These are phyloP conservation scores for Nicotiana obtusifolia DNA, from an alignment of 257 asterid genomes.

Conservation along the genomic window DNA sequence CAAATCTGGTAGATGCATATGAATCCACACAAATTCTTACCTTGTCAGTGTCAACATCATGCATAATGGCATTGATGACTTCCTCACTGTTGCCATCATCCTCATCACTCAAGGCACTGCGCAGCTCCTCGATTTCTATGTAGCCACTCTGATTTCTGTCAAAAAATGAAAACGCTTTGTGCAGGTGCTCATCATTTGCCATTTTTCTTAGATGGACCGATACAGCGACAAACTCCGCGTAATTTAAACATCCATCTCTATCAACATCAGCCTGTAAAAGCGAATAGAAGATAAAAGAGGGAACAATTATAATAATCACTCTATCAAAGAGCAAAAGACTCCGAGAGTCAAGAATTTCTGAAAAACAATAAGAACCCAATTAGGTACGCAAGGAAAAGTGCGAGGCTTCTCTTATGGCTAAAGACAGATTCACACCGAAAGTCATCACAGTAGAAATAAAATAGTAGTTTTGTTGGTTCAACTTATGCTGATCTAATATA, in stretches of 20 bases:
- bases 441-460: neutral
- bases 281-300: neutral
- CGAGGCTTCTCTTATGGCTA: neutral
- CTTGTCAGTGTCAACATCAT: constrained; percentile 60
- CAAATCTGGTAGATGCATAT: neutral
- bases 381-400: neutral
- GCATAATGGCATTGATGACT: constrained; percentile 49
- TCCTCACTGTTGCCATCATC: constrained; percentile 46
- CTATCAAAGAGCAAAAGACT: neutral
- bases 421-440: neutral
- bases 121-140: constrained; percentile 57
- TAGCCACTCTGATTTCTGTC: constrained; percentile 43
- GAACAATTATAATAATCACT: neutral
- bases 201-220: constrained; percentile 48
- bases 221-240: constrained; percentile 52
- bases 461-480: neutral
- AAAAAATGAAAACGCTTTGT: constrained; percentile 52
- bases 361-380: neutral
- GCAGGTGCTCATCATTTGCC: constrained; percentile 64
- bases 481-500: neutral
- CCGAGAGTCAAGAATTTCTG: neutral
- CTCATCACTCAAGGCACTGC: constrained; percentile 46
- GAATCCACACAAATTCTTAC: constrained; percentile 17
- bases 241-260: constrained; percentile 48
- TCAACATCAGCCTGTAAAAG: constrained; percentile 49